phyloP scores from a whole-genome alignment of 805 yeast species.

The Wickerhamomyces sydowiorum region DNA sequence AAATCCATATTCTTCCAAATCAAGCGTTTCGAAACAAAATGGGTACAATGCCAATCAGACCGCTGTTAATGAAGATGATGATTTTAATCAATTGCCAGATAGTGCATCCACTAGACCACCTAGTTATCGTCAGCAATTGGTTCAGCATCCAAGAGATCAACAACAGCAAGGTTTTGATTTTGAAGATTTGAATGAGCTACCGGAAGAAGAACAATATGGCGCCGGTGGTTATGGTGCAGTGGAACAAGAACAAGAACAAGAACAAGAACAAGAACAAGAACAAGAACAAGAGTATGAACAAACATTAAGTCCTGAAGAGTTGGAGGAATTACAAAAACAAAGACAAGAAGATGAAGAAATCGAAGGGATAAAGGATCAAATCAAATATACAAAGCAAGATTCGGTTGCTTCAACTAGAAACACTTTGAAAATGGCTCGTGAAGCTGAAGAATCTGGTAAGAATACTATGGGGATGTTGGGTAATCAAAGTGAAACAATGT shows the following conservation, averaged over 20 bases:
- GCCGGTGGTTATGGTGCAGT: constrained; percentile 5
- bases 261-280: constrained; percentile 14
- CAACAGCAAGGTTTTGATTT: constrained; percentile 10
- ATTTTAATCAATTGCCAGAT: not conserved
- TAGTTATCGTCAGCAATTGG: not conserved
- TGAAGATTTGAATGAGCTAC: constrained; percentile 24
- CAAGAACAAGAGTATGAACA: constrained; percentile 25
- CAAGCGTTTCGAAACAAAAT: not conserved
- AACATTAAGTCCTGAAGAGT: constrained; percentile 13
- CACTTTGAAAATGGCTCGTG: constrained; percentile 65
- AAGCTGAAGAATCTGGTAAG: constrained; percentile 67
- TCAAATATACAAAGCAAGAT: constrained; percentile 79
- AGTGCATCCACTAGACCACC: not conserved
- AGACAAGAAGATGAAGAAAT: constrained; percentile 81
- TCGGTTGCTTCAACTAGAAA: constrained; percentile 82
- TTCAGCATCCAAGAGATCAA: not conserved
- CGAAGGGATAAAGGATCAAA: constrained; percentile 77
- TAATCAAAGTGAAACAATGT: constrained; percentile 83
- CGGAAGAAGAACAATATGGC: no score
- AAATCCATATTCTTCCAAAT: not conserved
- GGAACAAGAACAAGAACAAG: constrained; percentile 12
- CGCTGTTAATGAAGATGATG: not conserved
- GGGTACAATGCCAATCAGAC: not conserved
- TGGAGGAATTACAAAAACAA: constrained; percentile 31
- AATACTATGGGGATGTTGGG: constrained; percentile 92